Evolutionary conservation across 1,284 basidiomycete species (phyloP).

Genomic region (Fomes fomentarius): DNA sequence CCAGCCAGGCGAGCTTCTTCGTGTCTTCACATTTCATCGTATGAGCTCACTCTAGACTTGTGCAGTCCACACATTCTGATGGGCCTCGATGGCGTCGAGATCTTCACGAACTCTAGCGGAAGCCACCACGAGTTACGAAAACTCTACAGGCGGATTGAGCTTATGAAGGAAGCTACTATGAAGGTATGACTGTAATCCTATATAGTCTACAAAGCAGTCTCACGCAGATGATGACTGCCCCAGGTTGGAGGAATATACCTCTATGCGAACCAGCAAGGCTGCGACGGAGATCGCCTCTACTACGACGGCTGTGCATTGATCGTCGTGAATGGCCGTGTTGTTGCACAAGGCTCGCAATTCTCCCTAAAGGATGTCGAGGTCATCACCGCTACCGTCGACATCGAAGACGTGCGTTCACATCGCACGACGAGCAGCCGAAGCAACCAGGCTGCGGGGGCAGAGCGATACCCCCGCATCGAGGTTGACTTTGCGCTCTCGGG

Average conservation of each 20-base stretch:
- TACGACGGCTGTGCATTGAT: conserved; percentile 98
- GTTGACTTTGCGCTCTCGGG: conserved; percentile 78
- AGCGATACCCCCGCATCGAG: conserved; percentile 78
- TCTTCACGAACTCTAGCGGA: conserved; percentile 97
- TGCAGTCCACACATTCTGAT: conserved; percentile 91
- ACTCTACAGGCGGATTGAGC: conserved; percentile 87
- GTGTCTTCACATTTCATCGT: not conserved
- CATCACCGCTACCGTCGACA: conserved; percentile 92
- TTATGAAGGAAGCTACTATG: conserved; percentile 96
- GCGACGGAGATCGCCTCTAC: conserved; percentile 96
- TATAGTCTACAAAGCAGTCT: not conserved
- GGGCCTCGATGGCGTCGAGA: conserved; percentile 98
- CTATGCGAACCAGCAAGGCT: conserved; percentile 99
- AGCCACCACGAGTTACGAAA: conserved; percentile 98
- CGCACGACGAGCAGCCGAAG: conserved; percentile 81
- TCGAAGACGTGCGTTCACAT: conserved; percentile 92
- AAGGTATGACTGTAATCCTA: conserved; percentile 58
- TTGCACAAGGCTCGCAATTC: conserved; percentile 97
- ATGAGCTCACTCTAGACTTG: conserved; percentile 3
- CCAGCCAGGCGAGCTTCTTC: conserved; percentile 73
- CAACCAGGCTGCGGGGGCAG: conserved; percentile 84
- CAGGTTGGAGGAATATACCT: conserved; percentile 96
- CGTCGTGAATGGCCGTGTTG: conserved; percentile 88
- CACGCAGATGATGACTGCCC: not conserved
- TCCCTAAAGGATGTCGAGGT: conserved; percentile 96